Evolutionary conservation across 2,329 filamentous ascomycete genomes (phyloP).

Genomic region (Cladosporium sp.): DNA sequence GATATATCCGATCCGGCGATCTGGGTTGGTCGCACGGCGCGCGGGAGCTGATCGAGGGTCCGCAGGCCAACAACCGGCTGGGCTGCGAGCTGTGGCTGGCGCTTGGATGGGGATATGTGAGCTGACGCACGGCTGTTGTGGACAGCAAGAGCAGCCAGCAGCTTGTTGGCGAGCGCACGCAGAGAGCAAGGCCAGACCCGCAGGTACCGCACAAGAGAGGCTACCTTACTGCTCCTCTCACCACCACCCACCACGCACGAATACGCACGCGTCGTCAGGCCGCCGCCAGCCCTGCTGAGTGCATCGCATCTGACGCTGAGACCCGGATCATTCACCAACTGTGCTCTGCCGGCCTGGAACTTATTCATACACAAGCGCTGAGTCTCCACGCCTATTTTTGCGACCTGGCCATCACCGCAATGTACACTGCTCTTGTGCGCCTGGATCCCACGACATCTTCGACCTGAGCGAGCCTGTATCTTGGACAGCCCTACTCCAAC

Average conservation of each 20-base stretch:
- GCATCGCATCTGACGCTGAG: conserved; percentile 1
- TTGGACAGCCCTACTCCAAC: neutral
- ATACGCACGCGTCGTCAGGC: neutral
- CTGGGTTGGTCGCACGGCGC: neutral
- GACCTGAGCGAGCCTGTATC: neutral
- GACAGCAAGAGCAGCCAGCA: neutral
- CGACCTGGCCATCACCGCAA: neutral
- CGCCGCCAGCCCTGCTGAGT: conserved; percentile 4
- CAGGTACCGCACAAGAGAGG: neutral
- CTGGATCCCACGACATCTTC: neutral
- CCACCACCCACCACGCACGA: neutral
- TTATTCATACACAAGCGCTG: neutral
- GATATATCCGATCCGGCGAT: conserved; percentile 1
- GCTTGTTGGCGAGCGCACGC: neutral
- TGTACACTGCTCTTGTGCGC: neutral
- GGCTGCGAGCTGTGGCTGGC: neutral
- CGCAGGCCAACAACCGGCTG: neutral
- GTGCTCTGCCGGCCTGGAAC: neutral
- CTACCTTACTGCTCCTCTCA: conserved; percentile 1
- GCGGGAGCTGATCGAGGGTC: neutral
- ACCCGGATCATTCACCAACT: neutral
- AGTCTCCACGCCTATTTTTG: neutral
- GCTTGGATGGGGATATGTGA: neutral
- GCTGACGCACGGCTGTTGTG: neutral
- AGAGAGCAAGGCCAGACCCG: neutral